phyloP scores from a whole-genome alignment of 2,329 filamentous ascomycete species.

The Didymella arachidicola region DNA sequence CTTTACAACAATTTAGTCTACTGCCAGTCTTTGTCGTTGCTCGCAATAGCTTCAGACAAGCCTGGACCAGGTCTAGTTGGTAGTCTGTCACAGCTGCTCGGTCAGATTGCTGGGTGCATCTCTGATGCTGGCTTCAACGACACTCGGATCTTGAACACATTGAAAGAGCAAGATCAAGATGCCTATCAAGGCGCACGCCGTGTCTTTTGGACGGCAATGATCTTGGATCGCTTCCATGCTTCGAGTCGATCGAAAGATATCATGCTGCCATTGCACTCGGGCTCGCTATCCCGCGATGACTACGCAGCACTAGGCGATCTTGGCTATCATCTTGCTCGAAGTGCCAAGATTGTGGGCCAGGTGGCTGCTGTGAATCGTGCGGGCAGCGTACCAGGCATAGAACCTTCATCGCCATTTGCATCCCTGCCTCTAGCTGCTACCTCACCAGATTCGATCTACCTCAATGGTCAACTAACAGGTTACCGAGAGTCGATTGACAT shows the following conservation, averaged over 20 bases:
- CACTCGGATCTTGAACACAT: constrained; percentile 29
- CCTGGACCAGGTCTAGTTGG: constrained; percentile 38
- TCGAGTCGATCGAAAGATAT: constrained; percentile 45
- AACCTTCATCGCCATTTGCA: constrained; percentile 41
- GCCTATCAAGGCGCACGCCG: constrained; percentile 42
- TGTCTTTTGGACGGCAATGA: constrained; percentile 49
- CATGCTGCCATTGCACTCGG: constrained; percentile 41
- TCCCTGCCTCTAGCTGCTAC: constrained; percentile 36
- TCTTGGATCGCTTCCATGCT: constrained; percentile 50
- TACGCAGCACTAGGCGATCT: constrained; percentile 42
- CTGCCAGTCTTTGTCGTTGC: constrained; percentile 43
- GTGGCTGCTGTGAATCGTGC: constrained; percentile 41
- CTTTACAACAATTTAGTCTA: constrained; percentile 47
- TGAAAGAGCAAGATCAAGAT: constrained; percentile 45
- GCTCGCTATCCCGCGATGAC: constrained; percentile 45
- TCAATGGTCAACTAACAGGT: constrained; percentile 41
- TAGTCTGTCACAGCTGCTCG: constrained; percentile 43
- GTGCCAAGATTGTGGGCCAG: constrained; percentile 44
- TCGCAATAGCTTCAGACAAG: constrained; percentile 45
- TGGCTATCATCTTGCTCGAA: constrained; percentile 47
- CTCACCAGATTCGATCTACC: constrained; percentile 38
- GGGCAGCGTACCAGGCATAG: constrained; percentile 41
- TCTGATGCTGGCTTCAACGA: constrained; percentile 45
- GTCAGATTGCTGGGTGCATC: constrained; percentile 43
- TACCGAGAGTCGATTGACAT: constrained; percentile 46